Evolutionary conservation across 352 stramenopile species (phyloP), one percentile per base, ranked within the genome.

Genomic region (Pilasporangium apinafurcum): DNA sequence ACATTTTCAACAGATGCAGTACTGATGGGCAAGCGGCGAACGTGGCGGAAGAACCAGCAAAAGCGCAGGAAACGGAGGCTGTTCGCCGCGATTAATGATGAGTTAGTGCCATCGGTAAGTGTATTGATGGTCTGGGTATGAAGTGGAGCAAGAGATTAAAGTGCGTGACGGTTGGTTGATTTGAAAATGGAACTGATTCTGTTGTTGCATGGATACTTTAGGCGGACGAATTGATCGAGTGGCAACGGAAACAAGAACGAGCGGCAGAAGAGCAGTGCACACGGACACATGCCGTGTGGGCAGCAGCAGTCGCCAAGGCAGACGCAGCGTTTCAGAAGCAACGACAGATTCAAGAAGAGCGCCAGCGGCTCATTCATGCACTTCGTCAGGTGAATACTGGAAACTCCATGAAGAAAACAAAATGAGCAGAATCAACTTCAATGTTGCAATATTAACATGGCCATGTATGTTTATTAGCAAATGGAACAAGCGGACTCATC

Each of bases 61-160:
- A 94, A 94, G 68, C 77, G 82, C 34, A 65, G 59, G 32, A 77
- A 78, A 56, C 75, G 79, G 18, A 61, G 79, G 21, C 46, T 88
- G 27, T 79, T 86, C 53, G 76, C 70, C 12, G 48, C 56, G 8
- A 59, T 93, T 24, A 28, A 67, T 24, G 65, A 61, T 1, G 72
- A 87, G 38, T 58, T 92, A 13, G 46, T 39, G 44, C 53, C 59
- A 4, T 59, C 43, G 44, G 71, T 85, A 33, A 20, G 64, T 51
- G 12, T 44, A 21, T 18, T 29, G 18, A n/a, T n/a, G n/a, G 13
- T 36, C 22, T 31, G 5, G 7, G 17, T 38, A 21, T 25, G 24
- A 24, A 56, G 17, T 31, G 18, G 18, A 20, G 35, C 51, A 27
- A 29, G 37, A 51, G 28, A 29, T 13, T 13, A 32, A n/a, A 37